These are phyloP conservation scores for Zasmidium citrigriseum DNA, from an alignment of 2,329 filamentous ascomycete genomes.

Conservation along the genomic window DNA sequence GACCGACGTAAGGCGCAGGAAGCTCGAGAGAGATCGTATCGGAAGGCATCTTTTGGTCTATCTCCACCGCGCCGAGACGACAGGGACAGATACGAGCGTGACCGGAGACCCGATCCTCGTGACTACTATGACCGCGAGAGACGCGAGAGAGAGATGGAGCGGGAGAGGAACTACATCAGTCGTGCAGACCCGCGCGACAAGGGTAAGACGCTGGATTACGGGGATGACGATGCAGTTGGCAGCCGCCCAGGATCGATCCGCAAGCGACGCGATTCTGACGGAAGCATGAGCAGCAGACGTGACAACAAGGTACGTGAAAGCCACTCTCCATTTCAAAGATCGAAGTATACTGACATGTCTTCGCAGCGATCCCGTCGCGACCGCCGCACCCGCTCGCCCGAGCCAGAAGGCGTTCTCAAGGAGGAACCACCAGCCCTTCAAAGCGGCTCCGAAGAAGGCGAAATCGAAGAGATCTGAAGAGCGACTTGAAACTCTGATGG, in stretches of 20 bases:
- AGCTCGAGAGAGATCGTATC: conserved; percentile 90
- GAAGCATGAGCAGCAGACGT: conserved; percentile 39
- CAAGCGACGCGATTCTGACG: conserved; percentile 69
- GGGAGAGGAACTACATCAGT: conserved; percentile 79
- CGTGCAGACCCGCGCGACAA: conserved; percentile 79
- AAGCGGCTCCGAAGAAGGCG: conserved; percentile 93
- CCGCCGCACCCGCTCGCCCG: conserved; percentile 25
- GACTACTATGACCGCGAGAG: conserved; percentile 78
- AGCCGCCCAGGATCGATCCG: conserved; percentile 59
- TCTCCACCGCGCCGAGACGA: conserved; percentile 38
- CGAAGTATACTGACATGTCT: conserved; percentile 1
- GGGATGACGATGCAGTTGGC: conserved; percentile 61
- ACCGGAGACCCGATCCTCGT: conserved; percentile 38
- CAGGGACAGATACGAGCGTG: conserved; percentile 27
- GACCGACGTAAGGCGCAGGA: conserved; percentile 92
- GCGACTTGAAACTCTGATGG: too few species aligned
- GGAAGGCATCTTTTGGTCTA: conserved; percentile 59
- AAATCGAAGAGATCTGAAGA: conserved; percentile 76
- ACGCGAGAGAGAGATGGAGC: conserved; percentile 83
- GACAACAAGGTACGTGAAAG: conserved; percentile 44
- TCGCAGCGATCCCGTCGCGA: conserved; percentile 24
- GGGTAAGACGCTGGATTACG: conserved; percentile 88
- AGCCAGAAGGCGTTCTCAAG: conserved; percentile 34
- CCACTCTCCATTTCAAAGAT: background rate
- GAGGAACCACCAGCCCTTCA: conserved; percentile 64